Evolutionary conservation across 176 grass and related monocot species (phyloP).

Genomic region (Paspalum vaginatum): DNA sequence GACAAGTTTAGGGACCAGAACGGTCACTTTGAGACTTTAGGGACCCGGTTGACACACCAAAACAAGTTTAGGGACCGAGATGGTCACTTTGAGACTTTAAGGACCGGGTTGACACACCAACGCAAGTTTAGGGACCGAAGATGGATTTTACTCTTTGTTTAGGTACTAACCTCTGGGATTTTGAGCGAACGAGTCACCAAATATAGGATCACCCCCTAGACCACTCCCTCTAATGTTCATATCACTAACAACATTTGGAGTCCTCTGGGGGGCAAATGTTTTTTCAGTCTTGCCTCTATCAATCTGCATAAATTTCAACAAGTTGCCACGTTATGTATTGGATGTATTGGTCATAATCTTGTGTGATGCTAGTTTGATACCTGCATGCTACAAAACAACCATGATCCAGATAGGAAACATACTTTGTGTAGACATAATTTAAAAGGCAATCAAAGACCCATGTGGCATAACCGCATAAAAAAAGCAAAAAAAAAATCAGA

Average conservation of each 20-base stretch:
- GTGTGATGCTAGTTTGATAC: not conserved
- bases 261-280: slow-evolving; percentile 62
- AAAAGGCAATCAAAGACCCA: not conserved
- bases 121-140: no score
- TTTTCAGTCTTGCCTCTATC: slow-evolving; percentile 67
- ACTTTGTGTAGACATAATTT: not conserved
- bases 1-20: no score
- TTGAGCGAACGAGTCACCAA: slow-evolving; percentile 60
- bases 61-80: no score
- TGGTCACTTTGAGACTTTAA: no score
- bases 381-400: not conserved
- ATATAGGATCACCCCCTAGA: slow-evolving; percentile 57
- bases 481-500: no score
- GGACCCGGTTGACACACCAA: no score
- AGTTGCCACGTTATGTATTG: not conserved
- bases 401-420: not conserved
- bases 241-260: slow-evolving; percentile 59
- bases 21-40: no score
- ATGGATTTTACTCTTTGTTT: no score
- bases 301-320: slow-evolving; percentile 51
- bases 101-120: no score
- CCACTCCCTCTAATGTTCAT: slow-evolving; percentile 60
- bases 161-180: slow-evolving; percentile 68
- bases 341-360: slow-evolving; percentile 6
- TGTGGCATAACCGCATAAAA: no score